Base-by-base conservation (phyloP, 2,329 filamentous ascomycete genomes). In the Endothia cerciana region DNA sequence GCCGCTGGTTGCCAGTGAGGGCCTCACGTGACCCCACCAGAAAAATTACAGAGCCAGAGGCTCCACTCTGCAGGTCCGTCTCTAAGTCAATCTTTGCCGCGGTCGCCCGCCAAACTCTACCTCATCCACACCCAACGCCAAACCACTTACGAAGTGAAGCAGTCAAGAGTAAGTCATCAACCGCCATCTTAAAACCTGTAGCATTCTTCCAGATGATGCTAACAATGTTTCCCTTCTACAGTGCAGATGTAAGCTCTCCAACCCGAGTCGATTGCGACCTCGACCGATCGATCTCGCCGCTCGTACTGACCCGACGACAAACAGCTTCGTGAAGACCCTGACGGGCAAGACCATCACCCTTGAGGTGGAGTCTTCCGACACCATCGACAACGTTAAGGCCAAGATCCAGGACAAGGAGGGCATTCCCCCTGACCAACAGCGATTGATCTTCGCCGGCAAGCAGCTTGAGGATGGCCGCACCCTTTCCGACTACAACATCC, bases 361-460 rank as follows among this genome's bases (percentile, higher is more conserved):
- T 78, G 94, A 98, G 91, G 94, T 97, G 82, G 94, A 97, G 90
- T 97, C 93, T 79, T 93, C 89, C 80, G 94, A 98, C 85, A 97
- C 94, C 78, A 98, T 98, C 87, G 94, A 98, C 90, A 98, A 97
- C 89, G 94, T 98, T 84, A 98, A 98, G 91, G 91, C 90, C 86
- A 97, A 97, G 91, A 97, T 98, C 83, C 94, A 97, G 87, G 94
- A 97, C 85, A 97, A 97, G 91, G 94, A 97, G 87, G 94, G 94
- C 77, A 97, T 97, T 75, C 94, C 94, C 77, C 94, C 94, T 73
- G 94, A 97, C 84, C 94, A 97, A 84, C 94, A 98, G 88, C 94
- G 94, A 79, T 83, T 98, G 86, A 97, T 97, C 86, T 98, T 98
- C 82, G 94, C 94, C 77, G 94, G 94, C 82, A 97, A 97, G 91